These are phyloP conservation scores for Dictyostelium brefeldianum DNA, from an alignment of 78 protist genomes.

Conservation along the genomic window DNA sequence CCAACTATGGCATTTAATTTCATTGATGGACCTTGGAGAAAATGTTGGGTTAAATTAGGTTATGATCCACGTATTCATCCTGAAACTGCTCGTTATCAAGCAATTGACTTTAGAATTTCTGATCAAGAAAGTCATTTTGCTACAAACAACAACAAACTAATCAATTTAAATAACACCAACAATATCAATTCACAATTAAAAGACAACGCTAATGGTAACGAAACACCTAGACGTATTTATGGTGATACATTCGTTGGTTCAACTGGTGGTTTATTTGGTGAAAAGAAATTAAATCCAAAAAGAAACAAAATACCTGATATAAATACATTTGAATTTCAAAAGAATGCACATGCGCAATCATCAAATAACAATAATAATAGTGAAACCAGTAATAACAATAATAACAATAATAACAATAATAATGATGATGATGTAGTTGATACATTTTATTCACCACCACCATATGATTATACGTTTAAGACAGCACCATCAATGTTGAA, in stretches of 20 bases:
- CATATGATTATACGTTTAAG: slow-evolving; percentile 28
- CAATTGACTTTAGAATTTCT: slow-evolving; percentile 15
- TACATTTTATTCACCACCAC: slow-evolving; percentile 1
- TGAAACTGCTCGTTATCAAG: slow-evolving; percentile 30
- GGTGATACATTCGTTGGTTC: not conserved
- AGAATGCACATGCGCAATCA: not conserved
- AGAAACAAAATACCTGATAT: not conserved
- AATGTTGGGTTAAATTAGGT: slow-evolving; percentile 26
- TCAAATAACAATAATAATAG: too few relatives aligned
- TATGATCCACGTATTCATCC: slow-evolving; percentile 41
- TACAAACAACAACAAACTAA: not conserved
- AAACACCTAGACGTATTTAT: not conserved
- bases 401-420: not conserved
- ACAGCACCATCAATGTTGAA: not conserved
- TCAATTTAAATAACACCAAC: not conserved
- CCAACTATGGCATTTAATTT: slow-evolving; percentile 19
- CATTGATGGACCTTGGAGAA: slow-evolving; percentile 58
- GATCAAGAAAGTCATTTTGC: not conserved
- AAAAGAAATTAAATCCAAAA: slow-evolving; percentile 2
- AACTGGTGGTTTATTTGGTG: slow-evolving; percentile 5
- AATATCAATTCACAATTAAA: too few relatives aligned
- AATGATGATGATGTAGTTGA: not conserved
- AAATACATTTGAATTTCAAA: slow-evolving; percentile 24
- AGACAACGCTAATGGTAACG: not conserved
- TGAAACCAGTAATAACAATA: too few relatives aligned